These are phyloP conservation scores for Populus tremula DNA, from an alignment of 345 rosid genomes.

Conservation along the genomic window DNA sequence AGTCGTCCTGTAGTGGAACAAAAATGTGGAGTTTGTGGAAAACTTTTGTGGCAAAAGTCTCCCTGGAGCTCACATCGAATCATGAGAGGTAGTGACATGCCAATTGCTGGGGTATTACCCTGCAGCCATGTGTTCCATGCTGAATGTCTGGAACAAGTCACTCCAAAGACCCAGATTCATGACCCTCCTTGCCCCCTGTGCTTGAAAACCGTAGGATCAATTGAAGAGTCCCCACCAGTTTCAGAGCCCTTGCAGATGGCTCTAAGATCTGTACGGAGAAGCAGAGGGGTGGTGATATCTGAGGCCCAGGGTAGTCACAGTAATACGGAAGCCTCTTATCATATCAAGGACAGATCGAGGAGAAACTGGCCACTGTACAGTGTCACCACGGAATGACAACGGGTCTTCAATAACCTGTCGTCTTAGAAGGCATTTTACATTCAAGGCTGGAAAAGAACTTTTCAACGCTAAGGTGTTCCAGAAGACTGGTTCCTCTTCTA, in stretches of 20 bases:
- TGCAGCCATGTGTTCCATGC: conserved; percentile 87
- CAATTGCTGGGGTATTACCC: conserved; percentile 69
- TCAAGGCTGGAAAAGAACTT: conserved; percentile 35
- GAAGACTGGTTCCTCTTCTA: conserved; percentile 31
- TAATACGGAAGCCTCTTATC: conserved; percentile 30
- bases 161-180: conserved; percentile 57
- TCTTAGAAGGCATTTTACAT: conserved; percentile 48
- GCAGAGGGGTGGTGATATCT: conserved; percentile 41
- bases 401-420: conserved; percentile 44
- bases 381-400: conserved; percentile 20
- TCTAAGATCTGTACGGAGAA: conserved; percentile 57
- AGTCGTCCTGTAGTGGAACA: conserved; percentile 29
- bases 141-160: conserved; percentile 82
- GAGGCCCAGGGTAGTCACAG: conserved; percentile 36
- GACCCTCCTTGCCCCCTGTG: conserved; percentile 80
- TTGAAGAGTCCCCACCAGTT: conserved; percentile 42
- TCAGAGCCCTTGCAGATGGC: conserved; percentile 70
- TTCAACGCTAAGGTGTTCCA: conserved; percentile 29
- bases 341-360: conserved; percentile 35
- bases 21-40: conserved; percentile 75
- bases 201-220: conserved; percentile 42
- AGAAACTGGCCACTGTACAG: conserved; percentile 37
- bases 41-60: conserved; percentile 63
- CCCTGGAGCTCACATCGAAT: conserved; percentile 83
- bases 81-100: conserved; percentile 73